Base-by-base conservation (phyloP, 2,329 filamentous ascomycete species). In the Pseudogymnoascus sp. region DNA sequence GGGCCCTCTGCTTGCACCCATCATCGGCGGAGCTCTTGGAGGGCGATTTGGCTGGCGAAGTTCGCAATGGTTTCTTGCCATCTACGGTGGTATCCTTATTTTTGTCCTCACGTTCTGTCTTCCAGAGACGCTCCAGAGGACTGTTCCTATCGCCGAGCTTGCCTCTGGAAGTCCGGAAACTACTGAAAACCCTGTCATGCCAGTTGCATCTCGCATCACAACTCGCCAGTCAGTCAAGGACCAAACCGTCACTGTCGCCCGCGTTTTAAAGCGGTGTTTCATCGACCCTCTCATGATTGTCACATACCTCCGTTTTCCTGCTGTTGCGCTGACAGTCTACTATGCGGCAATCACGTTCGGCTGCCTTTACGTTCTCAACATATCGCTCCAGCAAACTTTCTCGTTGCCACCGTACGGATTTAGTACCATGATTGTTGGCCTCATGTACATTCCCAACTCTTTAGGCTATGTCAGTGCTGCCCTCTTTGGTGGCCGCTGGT, bases 261-360 rank as follows among this genome's bases (percentile, higher is more conserved):
- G 74, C 14, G 73, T 81, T 22, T 67, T 85, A 39, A 85, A 85
- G 65, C 81, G 83, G 39, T 78, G 82, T 62, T 77, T 94, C 65
- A 68, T 94, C 65, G 89, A 92, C 65, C 90, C 90, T 0, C 75
- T 95, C 8, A 80, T 79, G 11, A 84, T 91, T 57, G 77, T 94
- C 47, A 73, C 83, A 18, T 89, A 89, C 70, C 80, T 95, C 11
- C 85, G 85, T 11, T 91, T 89, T 70, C 87, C 88, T 0, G 81
- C 90, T 1, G 88, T 94, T 1, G 74, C 86, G 4, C 76, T 92
- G 59, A 89, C 85, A 0, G 89, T 94, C 12, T 84, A 85, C 70
- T 87, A 89, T 66, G 87, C 88, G 7, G 83, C 85, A 64, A 83
- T 93, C 65, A 86, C 89, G 5, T 94, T 93, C 70, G 86, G 85